These are phyloP conservation scores for Erythrobasidium yunnanense DNA, from an alignment of 768 basidiomycete species.

Conservation along the genomic window DNA sequence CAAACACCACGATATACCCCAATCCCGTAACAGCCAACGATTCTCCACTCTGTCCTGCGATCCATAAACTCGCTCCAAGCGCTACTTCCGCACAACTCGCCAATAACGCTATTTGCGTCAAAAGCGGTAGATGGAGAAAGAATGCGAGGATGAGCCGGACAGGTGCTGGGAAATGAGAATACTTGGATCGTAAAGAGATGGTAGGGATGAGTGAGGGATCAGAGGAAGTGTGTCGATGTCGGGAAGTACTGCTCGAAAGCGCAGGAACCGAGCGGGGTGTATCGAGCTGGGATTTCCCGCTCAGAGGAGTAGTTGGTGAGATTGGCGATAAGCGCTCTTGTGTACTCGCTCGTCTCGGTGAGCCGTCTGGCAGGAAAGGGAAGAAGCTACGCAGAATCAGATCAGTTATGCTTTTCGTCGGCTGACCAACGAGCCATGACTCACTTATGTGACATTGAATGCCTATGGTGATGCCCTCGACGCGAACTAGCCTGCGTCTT, in stretches of 20 bases:
- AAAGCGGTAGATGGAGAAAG: slow-evolving; percentile 25
- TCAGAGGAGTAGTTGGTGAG: slow-evolving; percentile 9
- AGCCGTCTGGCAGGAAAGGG: slow-evolving; percentile 26
- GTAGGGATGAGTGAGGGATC: slow-evolving; percentile 25
- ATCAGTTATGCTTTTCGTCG: neutral
- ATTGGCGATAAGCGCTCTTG: neutral
- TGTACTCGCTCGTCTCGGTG: neutral
- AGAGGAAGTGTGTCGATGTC: slow-evolving; percentile 17
- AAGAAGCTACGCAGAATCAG: slow-evolving; percentile 25
- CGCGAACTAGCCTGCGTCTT: slow-evolving; percentile 5
- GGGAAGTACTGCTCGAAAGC: neutral
- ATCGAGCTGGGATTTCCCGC: neutral
- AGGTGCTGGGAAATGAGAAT: slow-evolving; percentile 28
- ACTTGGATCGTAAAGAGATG: slow-evolving; percentile 28
- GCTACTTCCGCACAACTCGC: slow-evolving; percentile 39
- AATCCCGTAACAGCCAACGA: slow-evolving; percentile 78
- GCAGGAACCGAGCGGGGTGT: slow-evolving; percentile 19
- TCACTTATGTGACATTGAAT: slow-evolving; percentile 37
- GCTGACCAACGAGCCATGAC: neutral
- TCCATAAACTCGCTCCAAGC: slow-evolving; percentile 59
- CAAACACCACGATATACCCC: slow-evolving; percentile 94
- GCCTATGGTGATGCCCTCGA: slow-evolving; percentile 37
- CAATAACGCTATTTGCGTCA: slow-evolving; percentile 14
- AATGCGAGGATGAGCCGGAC: slow-evolving; percentile 28
- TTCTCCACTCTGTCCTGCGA: slow-evolving; percentile 73